phyloP scores from a whole-genome alignment of 495 filamentous ascomycete species.

The Cryomyces antarcticus region DNA sequence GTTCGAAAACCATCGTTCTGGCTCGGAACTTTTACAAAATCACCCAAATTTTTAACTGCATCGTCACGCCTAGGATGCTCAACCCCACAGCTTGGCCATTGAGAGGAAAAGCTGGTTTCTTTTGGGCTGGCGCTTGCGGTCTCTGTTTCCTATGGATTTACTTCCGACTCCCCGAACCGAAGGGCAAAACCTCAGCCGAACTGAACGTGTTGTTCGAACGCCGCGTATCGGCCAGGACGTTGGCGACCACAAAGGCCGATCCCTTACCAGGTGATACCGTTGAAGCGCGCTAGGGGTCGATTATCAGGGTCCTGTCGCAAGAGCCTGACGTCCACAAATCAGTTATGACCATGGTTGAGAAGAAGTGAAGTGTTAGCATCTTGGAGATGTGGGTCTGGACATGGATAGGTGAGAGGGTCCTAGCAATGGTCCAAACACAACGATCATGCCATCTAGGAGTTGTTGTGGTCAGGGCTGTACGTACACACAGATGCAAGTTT shows the following conservation, averaged over 20 bases:
- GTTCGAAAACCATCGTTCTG: conserved; percentile 57
- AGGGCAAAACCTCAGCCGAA: conserved; percentile 26
- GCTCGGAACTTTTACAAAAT: conserved; percentile 56
- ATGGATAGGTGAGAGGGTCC: too few relatives aligned
- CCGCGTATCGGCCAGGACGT: conserved; percentile 26
- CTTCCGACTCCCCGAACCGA: conserved; percentile 13
- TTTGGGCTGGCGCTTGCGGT: conserved; percentile 25
- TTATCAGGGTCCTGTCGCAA: too few relatives aligned
- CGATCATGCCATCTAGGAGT: too few relatives aligned
- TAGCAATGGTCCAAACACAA: too few relatives aligned
- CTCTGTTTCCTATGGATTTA: conserved; percentile 2
- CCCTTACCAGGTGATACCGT: neutral
- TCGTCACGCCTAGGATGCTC: conserved; percentile 57
- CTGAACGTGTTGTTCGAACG: conserved; percentile 38
- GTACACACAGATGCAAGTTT: too few relatives aligned
- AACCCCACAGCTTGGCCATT: conserved; percentile 58
- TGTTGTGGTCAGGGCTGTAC: too few relatives aligned
- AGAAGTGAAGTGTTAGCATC: too few relatives aligned
- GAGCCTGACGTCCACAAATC: too few relatives aligned
- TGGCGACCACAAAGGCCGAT: conserved; percentile 6
- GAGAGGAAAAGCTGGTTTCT: conserved; percentile 62
- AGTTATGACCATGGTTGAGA: too few relatives aligned
- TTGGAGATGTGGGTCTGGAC: too few relatives aligned
- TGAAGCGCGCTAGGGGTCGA: too few relatives aligned
- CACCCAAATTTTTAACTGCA: conserved; percentile 44